Evolutionary conservation across 139 green algal species (phyloP).

Genomic region (Astrephomene gubernaculifera): DNA sequence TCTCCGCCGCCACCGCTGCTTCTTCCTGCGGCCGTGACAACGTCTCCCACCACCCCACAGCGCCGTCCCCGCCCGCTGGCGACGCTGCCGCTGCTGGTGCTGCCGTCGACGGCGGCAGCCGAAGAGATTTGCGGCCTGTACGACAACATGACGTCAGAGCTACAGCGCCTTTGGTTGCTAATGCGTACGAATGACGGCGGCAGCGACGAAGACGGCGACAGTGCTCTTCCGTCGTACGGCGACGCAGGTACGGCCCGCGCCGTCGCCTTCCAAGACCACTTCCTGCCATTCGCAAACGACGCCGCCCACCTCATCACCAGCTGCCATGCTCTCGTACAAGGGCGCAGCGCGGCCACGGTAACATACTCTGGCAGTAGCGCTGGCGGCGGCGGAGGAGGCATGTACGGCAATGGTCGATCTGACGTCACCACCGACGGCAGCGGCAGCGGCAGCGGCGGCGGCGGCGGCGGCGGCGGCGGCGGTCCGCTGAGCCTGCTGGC

Average conservation of each 20-base stretch:
- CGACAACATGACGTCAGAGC: background rate
- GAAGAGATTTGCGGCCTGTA: slow-evolving; percentile 13
- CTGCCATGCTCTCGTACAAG: too few relatives aligned
- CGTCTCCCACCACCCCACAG: too few relatives aligned
- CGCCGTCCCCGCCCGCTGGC: slow-evolving; percentile 5
- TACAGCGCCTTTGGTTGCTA: background rate
- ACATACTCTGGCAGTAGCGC: too few relatives aligned
- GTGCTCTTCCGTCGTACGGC: too few relatives aligned
- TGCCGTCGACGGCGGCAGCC: background rate
- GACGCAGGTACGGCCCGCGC: background rate
- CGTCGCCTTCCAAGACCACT: background rate
- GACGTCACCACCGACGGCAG: background rate
- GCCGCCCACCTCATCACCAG: background rate
- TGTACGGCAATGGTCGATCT: background rate
- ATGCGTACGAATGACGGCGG: too few relatives aligned
- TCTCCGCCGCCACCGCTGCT: background rate
- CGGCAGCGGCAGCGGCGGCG: background rate
- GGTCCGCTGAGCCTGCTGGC: background rate
- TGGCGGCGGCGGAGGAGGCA: background rate
- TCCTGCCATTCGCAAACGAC: background rate
- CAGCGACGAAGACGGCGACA: too few relatives aligned
- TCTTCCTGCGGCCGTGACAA: background rate
- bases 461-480: background rate
- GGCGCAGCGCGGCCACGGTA: too few relatives aligned
- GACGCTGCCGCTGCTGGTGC: slow-evolving; percentile 21